Base-by-base conservation (phyloP, 345 rosid genomes). In the Eucalyptus tenuipes region DNA sequence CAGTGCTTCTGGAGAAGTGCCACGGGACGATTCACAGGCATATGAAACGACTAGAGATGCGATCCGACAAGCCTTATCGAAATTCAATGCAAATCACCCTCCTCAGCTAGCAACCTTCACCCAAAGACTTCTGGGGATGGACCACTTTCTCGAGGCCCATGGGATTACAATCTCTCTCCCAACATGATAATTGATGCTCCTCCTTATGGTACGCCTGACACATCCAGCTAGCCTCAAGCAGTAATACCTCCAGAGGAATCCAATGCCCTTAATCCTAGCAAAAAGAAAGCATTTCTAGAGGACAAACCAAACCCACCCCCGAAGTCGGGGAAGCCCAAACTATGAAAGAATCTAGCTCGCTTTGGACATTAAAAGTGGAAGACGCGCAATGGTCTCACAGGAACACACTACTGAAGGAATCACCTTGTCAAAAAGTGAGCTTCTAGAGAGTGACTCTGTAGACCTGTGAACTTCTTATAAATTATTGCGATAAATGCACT, bases 121-220 rank as follows among this genome's bases (percentile, higher is more conserved):
- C 14, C 0, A 27, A 27, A 3, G 68, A 12, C 15, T 14, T 0
- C 7, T 27, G 68, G 1, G 1, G 68, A 1, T 59, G 68, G 33
- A 59, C 33, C 64, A 25, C 64, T 25, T 57, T 57, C 64, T 24
- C 14, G 13, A 29, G 68, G 13, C 14, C 31, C 15, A 25, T 59
- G 0, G 2, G 33, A 59, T 59, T 59, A 59, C 13, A 29, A 4
- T 59, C 68, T 13, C 68, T 31, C 0, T 0, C 0, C 68, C 5
- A 59, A 61, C 27, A 55, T 55, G 29, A 55, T 55, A 25, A 55
- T 24, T 10, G 61, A 55, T 55, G 61, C 61, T 55, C 61, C 29
- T 55, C 29, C 27, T 55, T 55, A 8, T 52, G 29, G 27, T 10
- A 55, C 2, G 27, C 1, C 61, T 0, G 27, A 55, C 61, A 55